Evolutionary conservation across 2,329 filamentous ascomycete species (phyloP).

Genomic region (Neofusicoccum sp.): DNA sequence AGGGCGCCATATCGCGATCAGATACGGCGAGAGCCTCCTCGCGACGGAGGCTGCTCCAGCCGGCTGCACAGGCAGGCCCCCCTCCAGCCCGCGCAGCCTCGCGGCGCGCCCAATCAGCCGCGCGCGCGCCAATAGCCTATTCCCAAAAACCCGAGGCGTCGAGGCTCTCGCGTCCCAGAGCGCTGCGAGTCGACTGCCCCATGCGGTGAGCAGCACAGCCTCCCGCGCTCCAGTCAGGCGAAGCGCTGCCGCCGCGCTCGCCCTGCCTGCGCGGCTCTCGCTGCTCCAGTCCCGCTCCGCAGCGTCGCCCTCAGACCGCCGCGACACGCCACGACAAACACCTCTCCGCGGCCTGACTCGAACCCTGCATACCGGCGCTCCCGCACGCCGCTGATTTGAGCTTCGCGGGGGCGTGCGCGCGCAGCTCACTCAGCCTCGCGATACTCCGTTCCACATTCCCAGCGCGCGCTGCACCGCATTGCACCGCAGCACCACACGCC

Average conservation of each 20-base stretch:
- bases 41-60: constrained; percentile 14
- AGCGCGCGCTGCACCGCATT: constrained; percentile 6
- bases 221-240: background rate
- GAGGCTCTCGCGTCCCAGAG: constrained; percentile 1
- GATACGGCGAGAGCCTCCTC: constrained; percentile 1
- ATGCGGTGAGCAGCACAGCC: constrained; percentile 13
- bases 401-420: background rate
- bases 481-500: constrained; percentile 4
- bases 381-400: constrained; percentile 13
- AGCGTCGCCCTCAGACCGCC: background rate
- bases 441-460: constrained; percentile 6
- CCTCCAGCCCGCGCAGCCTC: constrained; percentile 1
- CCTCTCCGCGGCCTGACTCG: constrained; percentile 3
- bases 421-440: constrained; percentile 4
- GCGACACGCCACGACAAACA: constrained; percentile 8
- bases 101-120: constrained; percentile 1
- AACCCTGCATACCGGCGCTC: constrained; percentile 15
- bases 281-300: background rate
- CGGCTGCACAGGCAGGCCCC: background rate
- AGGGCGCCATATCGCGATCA: background rate
- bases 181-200: constrained; percentile 5
- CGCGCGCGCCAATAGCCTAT: constrained; percentile 12
- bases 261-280: constrained; percentile 9
- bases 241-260: too few species aligned
- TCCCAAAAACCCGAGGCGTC: constrained; percentile 10